Conservation (phyloP, 192 early-diverging fungal genomes). For the Coemansia javaensis region DNA sequence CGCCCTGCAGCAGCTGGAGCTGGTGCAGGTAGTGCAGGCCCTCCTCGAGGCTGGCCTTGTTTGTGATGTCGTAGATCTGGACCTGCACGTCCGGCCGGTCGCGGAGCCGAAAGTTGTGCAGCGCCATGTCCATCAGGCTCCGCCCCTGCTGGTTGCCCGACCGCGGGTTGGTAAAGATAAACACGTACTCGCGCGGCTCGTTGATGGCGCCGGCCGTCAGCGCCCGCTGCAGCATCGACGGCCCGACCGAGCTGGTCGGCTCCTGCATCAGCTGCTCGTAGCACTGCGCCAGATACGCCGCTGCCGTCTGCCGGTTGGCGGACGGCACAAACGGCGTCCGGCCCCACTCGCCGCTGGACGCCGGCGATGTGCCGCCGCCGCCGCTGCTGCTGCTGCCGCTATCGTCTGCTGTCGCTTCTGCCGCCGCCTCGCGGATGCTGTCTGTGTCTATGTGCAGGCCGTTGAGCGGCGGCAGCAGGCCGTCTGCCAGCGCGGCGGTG, state of each 20-base stretch:
- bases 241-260: conserved; percentile 4
- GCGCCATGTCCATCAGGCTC: conserved; percentile 54
- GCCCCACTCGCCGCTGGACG: not conserved
- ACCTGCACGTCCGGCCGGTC: conserved; percentile 63
- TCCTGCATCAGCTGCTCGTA: conserved; percentile 45
- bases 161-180: conserved; percentile 73
- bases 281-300: conserved; percentile 34
- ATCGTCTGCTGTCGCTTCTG: not conserved
- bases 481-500: no score
- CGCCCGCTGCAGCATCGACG: conserved; percentile 15
- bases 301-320: conserved; percentile 18
- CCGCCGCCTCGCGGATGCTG: no score
- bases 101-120: conserved; percentile 65
- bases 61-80: conserved; percentile 66
- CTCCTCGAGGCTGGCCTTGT: conserved; percentile 50
- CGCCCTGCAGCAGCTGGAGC: conserved; percentile 50
- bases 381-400: no score
- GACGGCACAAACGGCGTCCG: conserved; percentile 34
- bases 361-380: not conserved
- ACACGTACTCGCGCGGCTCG: conserved; percentile 58
- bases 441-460: no score
- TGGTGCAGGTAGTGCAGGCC: conserved; percentile 59
- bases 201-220: conserved; percentile 10
- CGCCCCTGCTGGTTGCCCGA: conserved; percentile 66
- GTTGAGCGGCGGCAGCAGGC: no score